Base-by-base conservation (phyloP, 2,329 filamentous ascomycete genomes). In the Coleophoma eucalyptorum region DNA sequence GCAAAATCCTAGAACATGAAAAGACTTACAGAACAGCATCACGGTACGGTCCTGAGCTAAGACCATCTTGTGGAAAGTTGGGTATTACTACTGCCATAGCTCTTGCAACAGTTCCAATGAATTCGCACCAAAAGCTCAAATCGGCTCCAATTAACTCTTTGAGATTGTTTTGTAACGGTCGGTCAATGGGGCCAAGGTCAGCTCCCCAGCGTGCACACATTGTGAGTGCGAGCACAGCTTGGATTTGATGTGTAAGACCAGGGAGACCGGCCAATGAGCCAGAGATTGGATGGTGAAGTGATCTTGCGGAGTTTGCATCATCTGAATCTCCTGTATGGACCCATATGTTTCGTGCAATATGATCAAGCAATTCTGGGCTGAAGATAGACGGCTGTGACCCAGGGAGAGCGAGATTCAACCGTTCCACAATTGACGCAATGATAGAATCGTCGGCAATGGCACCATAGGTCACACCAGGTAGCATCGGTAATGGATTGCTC, bases 131-230 rank as follows among this genome's bases (percentile, higher is more conserved):
- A 53, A 59, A 67, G n/a, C 50, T 57, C 10, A 52, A 16, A 5
- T 65, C 61, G 10, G 50, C 19, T 2, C 61, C 62, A 20, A 64
- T 46, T 2, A 67, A 48, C 16, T 48, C 43, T 16, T 58, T 52
- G n/a, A 65, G 50, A 43, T 60, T 60, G 4, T 54, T 49, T 16
- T 53, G 49, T 0, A 65, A 20, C 6, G 40, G 48, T 34, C 43
- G 61, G 53, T 85, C 80, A 1, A 71, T 64, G 1, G 74, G 73
- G 0, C 74, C 74, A 4, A 83, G 63, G 43, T 80, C 78, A 2
- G 82, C 83, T 16, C 84, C 87, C 83, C 90, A 95, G 57, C 90
- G 77, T 43, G 87, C 83, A 58, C 84, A 90, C 1, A 89, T 74
- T 1, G 86, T 78, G 4, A 96, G 71, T 0, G 83, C 89, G 3